These are phyloP conservation scores for Lodderomyces pseudojiufengensis DNA, from an alignment of 1,139 yeast species.

Conservation along the genomic window DNA sequence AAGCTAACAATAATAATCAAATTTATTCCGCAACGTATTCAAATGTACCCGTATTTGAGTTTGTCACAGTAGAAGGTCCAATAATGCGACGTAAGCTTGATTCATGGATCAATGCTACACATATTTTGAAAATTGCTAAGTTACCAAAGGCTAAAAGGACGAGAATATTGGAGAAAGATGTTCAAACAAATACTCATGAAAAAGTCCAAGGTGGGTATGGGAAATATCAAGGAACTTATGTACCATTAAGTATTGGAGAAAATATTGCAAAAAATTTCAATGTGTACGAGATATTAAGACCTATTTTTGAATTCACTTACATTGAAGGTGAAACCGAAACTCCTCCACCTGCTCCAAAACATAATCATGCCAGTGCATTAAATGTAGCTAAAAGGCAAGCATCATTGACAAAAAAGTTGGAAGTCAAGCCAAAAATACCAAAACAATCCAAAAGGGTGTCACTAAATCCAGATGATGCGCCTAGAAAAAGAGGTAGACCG, in stretches of 20 bases:
- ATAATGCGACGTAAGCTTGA: conserved; percentile 81
- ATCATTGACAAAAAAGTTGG: conserved; percentile 9
- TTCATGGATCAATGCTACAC: conserved; percentile 89
- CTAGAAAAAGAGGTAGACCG: conserved; percentile 48
- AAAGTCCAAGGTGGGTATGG: conserved; percentile 97
- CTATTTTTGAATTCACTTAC: conserved; percentile 63
- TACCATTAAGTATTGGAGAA: conserved; percentile 65
- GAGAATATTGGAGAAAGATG: conserved; percentile 79
- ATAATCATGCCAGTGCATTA: conserved; percentile 64
- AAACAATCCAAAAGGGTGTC: conserved; percentile 9
- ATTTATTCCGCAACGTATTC: conserved; percentile 80
- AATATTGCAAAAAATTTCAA: conserved; percentile 68
- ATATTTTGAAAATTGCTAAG: conserved; percentile 81
- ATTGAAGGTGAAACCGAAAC: conserved; percentile 55
- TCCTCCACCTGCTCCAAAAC: conserved; percentile 84
- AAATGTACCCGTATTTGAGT: conserved; percentile 73
- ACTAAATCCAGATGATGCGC: conserved; percentile 24
- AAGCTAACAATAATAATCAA: conserved; percentile 25
- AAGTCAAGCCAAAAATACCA: conserved; percentile 7
- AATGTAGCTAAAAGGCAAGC: conserved; percentile 45
- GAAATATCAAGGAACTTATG: conserved; percentile 93
- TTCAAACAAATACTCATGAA: conserved; percentile 81
- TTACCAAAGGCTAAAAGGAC: conserved; percentile 84
- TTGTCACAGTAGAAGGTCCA: conserved; percentile 66
- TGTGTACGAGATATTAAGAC: conserved; percentile 61